phyloP scores from a whole-genome alignment of 2,329 filamentous ascomycete species.

The Pestalotiopsis sp. region DNA sequence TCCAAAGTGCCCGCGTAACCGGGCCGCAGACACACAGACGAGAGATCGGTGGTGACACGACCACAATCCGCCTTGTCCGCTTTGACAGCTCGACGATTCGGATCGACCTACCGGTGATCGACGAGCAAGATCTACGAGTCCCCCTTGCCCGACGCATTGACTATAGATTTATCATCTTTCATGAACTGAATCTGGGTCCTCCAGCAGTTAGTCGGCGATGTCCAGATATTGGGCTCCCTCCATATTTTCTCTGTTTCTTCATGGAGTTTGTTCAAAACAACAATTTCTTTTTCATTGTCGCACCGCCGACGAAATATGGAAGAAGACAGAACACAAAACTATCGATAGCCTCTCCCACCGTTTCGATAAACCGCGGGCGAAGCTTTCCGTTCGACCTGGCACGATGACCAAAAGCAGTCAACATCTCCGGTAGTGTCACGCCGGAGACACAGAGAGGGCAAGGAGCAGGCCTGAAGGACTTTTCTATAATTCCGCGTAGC shows the following conservation, averaged over 20 bases:
- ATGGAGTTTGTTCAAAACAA: neutral
- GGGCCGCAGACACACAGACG: neutral
- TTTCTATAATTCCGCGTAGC: neutral
- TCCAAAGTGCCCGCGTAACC: neutral
- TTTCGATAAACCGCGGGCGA: neutral
- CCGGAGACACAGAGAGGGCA: neutral
- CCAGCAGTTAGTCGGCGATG: too few species aligned
- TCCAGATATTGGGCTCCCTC: too few species aligned
- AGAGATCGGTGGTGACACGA: neutral
- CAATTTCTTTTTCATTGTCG: neutral
- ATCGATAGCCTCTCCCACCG: neutral
- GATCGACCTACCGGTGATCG: neutral
- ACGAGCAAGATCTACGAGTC: neutral
- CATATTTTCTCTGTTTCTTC: neutral
- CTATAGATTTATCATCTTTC: neutral
- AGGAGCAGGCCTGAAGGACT: neutral
- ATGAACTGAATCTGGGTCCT: neutral
- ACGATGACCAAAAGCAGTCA: neutral
- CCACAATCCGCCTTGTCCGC: neutral
- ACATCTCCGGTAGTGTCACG: neutral
- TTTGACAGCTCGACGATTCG: slow-evolving; percentile 3
- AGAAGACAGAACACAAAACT: neutral
- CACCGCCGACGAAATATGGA: neutral
- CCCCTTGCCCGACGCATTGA: neutral
- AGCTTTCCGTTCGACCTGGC: neutral